Percentiles rank a stretch among this genome's conserved stretches.
phyloP scores from a whole-genome alignment of 306 rosid genomes.

The Lathyrus aphaca region DNA sequence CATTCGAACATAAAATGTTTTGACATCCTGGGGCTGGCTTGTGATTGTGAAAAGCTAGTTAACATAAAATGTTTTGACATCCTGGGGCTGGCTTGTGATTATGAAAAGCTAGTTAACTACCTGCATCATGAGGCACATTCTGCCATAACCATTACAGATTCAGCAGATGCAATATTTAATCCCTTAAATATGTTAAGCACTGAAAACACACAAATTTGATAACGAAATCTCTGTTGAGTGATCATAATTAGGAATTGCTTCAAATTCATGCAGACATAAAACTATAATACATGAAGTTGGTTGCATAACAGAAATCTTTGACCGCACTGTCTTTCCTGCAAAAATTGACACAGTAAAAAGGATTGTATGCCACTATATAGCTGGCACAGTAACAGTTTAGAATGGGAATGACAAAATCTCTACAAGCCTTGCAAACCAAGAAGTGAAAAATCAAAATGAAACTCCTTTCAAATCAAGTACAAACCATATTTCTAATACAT shows the following conservation, averaged over 20 bases:
- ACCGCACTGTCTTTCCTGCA: background rate
- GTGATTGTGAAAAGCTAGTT: conserved; percentile 29
- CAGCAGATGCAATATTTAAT: background rate
- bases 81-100: too few species aligned
- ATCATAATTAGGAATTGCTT: background rate
- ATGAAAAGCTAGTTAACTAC: background rate
- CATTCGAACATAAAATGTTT: conserved; percentile 16
- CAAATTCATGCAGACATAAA: background rate
- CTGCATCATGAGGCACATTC: conserved; percentile 1
- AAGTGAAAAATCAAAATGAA: background rate
- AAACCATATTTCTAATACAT: background rate
- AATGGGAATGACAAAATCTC: background rate
- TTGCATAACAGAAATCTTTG: background rate
- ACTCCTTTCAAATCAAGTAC: background rate
- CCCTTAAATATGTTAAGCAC: background rate
- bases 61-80: too few species aligned
- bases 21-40: background rate
- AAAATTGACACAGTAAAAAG: background rate
- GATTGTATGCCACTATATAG: background rate
- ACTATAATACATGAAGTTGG: background rate
- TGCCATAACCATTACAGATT: conserved; percentile 32
- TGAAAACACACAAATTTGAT: background rate
- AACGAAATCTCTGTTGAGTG: background rate
- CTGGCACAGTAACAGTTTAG: background rate
- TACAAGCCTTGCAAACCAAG: background rate